Percentiles rank a stretch among this genome's conserved stretches.
Conservation (phyloP, 768 basidiomycete species). For the Paxillus involutus region DNA sequence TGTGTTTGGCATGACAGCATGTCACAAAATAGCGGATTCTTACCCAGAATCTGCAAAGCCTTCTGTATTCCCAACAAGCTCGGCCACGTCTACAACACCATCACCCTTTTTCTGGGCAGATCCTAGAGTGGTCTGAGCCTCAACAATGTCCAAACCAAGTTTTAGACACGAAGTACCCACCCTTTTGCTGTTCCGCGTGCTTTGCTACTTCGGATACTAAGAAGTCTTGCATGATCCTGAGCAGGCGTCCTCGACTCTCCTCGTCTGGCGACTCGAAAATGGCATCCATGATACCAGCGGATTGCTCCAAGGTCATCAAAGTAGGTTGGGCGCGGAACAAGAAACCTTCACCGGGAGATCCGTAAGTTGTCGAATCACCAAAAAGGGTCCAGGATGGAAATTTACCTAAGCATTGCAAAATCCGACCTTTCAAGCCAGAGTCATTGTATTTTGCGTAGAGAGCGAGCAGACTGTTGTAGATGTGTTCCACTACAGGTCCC, state of each 20-base stretch:
- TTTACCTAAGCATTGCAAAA: constrained; percentile 85
- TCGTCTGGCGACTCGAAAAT: constrained; percentile 78
- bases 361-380: not conserved
- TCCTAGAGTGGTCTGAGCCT: constrained; percentile 3
- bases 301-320: constrained; percentile 80
- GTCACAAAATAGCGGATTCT: constrained; percentile 18
- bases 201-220: constrained; percentile 81
- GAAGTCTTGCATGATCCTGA: constrained; percentile 93
- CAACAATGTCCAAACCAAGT: not conserved
- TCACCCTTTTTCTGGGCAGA: constrained; percentile 24
- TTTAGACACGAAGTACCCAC: constrained; percentile 28
- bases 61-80: constrained; percentile 92
- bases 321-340: constrained; percentile 91
- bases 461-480: constrained; percentile 70
- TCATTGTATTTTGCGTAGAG: constrained; percentile 70
- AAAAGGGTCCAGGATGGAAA: not conserved
- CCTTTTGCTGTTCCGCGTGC: constrained; percentile 70
- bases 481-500: constrained; percentile 78
- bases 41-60: constrained; percentile 98
- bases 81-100: constrained; percentile 79
- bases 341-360: constrained; percentile 55
- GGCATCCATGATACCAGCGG: constrained; percentile 83
- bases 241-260: constrained; percentile 68
- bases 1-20: not conserved
- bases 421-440: constrained; percentile 59